phyloP scores from a whole-genome alignment of 805 yeast genomes.

The Metschnikowia lochheadii region DNA sequence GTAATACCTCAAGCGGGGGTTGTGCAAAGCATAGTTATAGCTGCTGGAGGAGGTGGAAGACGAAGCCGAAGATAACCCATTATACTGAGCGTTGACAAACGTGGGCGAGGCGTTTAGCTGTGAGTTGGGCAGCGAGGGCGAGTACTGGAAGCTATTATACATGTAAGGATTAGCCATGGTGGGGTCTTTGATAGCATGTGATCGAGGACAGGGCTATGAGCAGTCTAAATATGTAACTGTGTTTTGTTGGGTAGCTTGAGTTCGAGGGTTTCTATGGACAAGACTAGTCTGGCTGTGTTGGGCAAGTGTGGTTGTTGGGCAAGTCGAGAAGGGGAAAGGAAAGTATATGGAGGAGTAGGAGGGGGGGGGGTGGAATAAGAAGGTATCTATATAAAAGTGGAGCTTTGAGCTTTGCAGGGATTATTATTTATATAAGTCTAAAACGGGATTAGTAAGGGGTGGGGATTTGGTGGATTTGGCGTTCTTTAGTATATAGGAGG shows the following conservation, averaged over 20 bases:
- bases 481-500: neutral
- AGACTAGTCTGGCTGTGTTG: too few species aligned
- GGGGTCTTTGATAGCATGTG: neutral
- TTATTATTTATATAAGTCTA: too few species aligned
- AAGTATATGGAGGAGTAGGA: too few species aligned
- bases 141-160: slow-evolving; percentile 30
- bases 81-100: slow-evolving; percentile 23
- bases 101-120: slow-evolving; percentile 28
- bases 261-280: neutral
- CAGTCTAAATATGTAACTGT: too few species aligned
- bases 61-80: slow-evolving; percentile 13
- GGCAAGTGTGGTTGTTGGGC: neutral
- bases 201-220: neutral
- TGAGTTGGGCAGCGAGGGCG: slow-evolving; percentile 27
- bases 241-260: neutral
- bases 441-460: too few species aligned
- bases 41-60: slow-evolving; percentile 11
- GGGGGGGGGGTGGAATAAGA: too few species aligned
- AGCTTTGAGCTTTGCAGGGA: too few species aligned
- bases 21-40: slow-evolving; percentile 38
- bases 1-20: slow-evolving; percentile 52
- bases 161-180: slow-evolving; percentile 36
- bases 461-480: too few species aligned
- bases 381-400: too few species aligned
- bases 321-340: neutral